Conservation (phyloP, 2,329 filamentous ascomycete species). For the Exserohilum turcica region DNA sequence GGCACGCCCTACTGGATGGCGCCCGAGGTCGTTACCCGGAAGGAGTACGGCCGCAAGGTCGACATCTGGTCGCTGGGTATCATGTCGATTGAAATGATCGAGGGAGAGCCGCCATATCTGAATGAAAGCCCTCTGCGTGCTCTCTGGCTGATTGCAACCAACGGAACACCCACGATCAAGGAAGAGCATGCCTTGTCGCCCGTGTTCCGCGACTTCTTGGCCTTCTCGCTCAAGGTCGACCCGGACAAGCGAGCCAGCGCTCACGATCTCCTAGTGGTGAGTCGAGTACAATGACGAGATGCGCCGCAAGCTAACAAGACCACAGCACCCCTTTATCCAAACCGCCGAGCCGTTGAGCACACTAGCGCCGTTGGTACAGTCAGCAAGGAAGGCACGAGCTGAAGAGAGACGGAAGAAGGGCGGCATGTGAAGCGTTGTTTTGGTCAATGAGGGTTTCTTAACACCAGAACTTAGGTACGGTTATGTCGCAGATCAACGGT, state of each 20-base stretch:
- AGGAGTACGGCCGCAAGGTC: conserved; percentile 97
- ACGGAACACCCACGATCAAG: conserved; percentile 93
- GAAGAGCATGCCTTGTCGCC: conserved; percentile 81
- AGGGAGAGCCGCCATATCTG: conserved; percentile 95
- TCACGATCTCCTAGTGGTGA: conserved; percentile 88
- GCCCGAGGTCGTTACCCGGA: conserved; percentile 93
- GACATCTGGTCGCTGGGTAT: conserved; percentile 99
- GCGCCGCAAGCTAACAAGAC: conserved; percentile 14
- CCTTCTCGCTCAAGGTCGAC: conserved; percentile 93
- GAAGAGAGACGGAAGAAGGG: conserved; percentile 68
- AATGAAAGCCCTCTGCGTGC: conserved; percentile 93
- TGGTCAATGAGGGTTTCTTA: conserved; percentile 33
- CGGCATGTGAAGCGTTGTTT: conserved; percentile 42
- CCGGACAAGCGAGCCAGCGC: conserved; percentile 96
- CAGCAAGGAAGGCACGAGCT: conserved; percentile 81
- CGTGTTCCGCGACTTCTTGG: conserved; percentile 88
- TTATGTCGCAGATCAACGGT: conserved; percentile 23
- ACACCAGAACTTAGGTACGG: conserved; percentile 31
- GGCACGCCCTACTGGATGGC: conserved; percentile 99
- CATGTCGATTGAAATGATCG: conserved; percentile 99
- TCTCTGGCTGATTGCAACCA: conserved; percentile 94
- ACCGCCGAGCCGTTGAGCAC: conserved; percentile 63
- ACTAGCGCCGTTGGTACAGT: conserved; percentile 83
- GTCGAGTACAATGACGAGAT: conserved; percentile 42
- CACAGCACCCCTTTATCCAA: conserved; percentile 56